Base-by-base conservation (phyloP, 192 early-diverging fungal species). In the Backusella tuberculispora region DNA sequence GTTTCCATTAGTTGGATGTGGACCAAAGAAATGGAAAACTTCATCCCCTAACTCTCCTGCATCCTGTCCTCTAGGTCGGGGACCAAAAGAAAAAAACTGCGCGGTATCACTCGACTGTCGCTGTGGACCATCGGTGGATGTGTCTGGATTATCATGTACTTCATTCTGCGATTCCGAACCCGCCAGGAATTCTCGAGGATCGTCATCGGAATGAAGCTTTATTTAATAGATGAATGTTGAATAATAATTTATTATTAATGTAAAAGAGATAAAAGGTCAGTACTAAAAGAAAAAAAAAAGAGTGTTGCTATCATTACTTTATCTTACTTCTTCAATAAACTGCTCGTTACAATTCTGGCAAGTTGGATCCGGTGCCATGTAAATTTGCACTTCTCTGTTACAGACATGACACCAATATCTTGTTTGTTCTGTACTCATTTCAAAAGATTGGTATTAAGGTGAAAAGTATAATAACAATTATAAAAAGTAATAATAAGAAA, bases 301-400 rank as follows among this genome's bases (percentile, higher is more conserved):
- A 10, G 24, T 26, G 21, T 24, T 21, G 8, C 1, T 26, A n/a
- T 10, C 21, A 5, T 60, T 13, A 12, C 9, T 2, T 26, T 1
- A 40, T 34, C 45, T 72, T 84, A 93, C 91, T 83, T 94, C 86
- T 83, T 96, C 93, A n/a, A 96, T 93, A 79, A 96, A 96, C 72
- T 93, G 89, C 48, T 84, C 81, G 71, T 89, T 81, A 71, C 95
- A 96, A 38, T 71, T 76, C 17, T 92, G 92, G 70, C 95, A 96
- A 48, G 90, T 90, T 17, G 92, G 95, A 45, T 90, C 85, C 3
- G 92, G 91, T 6, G 90, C 92, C 88, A 94, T 87, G 78, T 94
- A 79, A 43, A 90, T 84, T 1, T 72, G 76, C 17, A 92, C 87
- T 84, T 91, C 90, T 9, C 50, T 64, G 65, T 79, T 76, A 70